Evolutionary conservation across 2,329 filamentous ascomycete genomes (phyloP), one percentile per base, ranked within the genome.

Genomic region (Fusarium xylarioides): DNA sequence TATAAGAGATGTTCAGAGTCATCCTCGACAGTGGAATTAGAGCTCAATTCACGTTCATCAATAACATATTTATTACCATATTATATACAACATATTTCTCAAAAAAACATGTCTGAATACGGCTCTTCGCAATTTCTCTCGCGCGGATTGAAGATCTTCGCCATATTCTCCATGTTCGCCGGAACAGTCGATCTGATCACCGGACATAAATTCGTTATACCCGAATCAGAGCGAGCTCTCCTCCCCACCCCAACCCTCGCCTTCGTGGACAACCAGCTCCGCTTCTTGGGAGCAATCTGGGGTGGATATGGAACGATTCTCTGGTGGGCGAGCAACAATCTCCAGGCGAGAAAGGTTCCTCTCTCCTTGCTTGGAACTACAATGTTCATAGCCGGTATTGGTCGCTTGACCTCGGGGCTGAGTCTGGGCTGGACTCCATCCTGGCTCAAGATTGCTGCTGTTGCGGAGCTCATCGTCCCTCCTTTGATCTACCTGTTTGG

Each of bases 261-360:
- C 15, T 16, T 61, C 4, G 9, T 67, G 4, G 64, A 67, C 0
- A 67, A 61, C 40, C 64, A 67, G n/a, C 44, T 67, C 7, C 53
- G 64, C 10, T 67, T 67, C 11, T 19, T 67, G 4, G 64, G 63
- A 32, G 34, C 63, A 4, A 42, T 11, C 2, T 67, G 64, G 64
- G 35, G 44, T 12, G 64, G 64, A 67, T 67, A 67, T 16, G 64
- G 64, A 8, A 35, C 40, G 23, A 26, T 46, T 0, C 3, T 67
- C 4, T 67, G 64, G 64, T 67, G 64, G 64, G 35, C 37, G 0
- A 61, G 44, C 3, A 53, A n/a, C 5, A 47, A 67, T 5, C 28
- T 38, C 2, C 40, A 46, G 2, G 4, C 23, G 0, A 67, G 64
- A 37, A 47, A 46, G 8, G 0, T 11, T 5, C 63, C 64, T 1